These are phyloP conservation scores for Fagopyrum homotropicum DNA, from an alignment of 148 eudicot genomes.

Conservation along the genomic window DNA sequence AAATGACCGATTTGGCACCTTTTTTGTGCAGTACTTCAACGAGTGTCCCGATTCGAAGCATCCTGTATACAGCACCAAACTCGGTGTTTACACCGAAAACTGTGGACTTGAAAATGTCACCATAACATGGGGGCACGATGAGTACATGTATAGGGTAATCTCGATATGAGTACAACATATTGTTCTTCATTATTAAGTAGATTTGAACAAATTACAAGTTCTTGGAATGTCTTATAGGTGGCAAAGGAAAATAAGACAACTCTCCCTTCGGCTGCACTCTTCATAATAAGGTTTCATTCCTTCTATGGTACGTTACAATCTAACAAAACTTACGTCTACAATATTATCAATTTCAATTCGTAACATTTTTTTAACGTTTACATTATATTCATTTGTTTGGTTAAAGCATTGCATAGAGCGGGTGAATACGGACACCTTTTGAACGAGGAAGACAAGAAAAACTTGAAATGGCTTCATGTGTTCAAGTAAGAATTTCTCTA, in stretches of 20 bases:
- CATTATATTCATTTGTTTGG: background rate
- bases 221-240: constrained; percentile 6
- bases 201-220: too few relatives aligned
- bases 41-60: constrained; percentile 19
- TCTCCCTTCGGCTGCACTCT: constrained; percentile 14
- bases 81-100: constrained; percentile 15
- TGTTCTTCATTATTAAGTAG: background rate
- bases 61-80: constrained; percentile 17
- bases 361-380: background rate
- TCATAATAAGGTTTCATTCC: constrained; percentile 3
- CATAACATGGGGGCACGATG: constrained; percentile 26
- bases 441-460: constrained; percentile 2
- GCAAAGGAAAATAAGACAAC: constrained; percentile 16
- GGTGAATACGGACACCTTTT: constrained; percentile 1
- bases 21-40: constrained; percentile 14
- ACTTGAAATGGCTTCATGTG: constrained; percentile 1
- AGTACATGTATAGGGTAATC: constrained; percentile 22
- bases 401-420: background rate
- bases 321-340: too few relatives aligned
- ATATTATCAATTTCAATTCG: background rate
- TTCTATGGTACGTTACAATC: background rate
- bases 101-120: constrained; percentile 20
- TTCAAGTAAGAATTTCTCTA: background rate
- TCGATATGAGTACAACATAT: too few relatives aligned
- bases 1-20: too few relatives aligned